Evolutionary conservation across 305 asterid genomes (phyloP), one percentile per base, ranked within the genome.

Genomic region (Rubia tinctorum): DNA sequence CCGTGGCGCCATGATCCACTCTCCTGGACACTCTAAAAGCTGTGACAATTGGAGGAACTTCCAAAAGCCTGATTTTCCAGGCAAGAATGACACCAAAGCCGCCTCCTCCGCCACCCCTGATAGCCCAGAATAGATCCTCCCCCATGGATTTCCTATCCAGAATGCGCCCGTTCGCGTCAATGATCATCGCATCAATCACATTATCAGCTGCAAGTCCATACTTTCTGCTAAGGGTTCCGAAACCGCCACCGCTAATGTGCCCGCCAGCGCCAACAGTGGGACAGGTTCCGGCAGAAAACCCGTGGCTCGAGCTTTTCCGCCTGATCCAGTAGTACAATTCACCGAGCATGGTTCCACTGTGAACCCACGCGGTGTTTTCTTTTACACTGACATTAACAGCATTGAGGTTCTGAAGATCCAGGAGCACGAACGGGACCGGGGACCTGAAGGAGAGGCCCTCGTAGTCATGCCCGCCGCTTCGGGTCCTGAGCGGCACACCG

Each of bases 191-290:
- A 47, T 80, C 81, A n/a, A 80, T 44, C 0, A 80, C 75, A 18
- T 80, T 30, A 69, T 80, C 84, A 6, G 58, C 74, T 6, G 78
- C 66, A 1, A 65, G 39, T 11, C 81, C 81, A 0, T 76, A 68
- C 30, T 73, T 77, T 34, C 81, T 51, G 0, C 72, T 55, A 39
- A 80, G 74, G 34, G 66, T 73, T 6, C 77, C 74, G 3, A 61
- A 80, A 0, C 84, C 81, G 22, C 66, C 74, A 0, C 69, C 69
- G 8, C 69, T 65, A 2, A 80, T 51, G 42, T 78, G 82, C 7
- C 84, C 85, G 0, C 85, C 85, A 11, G 78, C 76, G 8, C 85
- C 85, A 7, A 75, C 80, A 2, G 77, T 75, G 0, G 79, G 77
- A 47, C 81, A 82, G 25, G 56, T 51, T 2, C 85, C 81, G 1